A percentile compares a stretch with the other conserved stretches of the same genome.
Conservation (phyloP, 768 basidiomycete species). For the Kwoniella sp. region DNA sequence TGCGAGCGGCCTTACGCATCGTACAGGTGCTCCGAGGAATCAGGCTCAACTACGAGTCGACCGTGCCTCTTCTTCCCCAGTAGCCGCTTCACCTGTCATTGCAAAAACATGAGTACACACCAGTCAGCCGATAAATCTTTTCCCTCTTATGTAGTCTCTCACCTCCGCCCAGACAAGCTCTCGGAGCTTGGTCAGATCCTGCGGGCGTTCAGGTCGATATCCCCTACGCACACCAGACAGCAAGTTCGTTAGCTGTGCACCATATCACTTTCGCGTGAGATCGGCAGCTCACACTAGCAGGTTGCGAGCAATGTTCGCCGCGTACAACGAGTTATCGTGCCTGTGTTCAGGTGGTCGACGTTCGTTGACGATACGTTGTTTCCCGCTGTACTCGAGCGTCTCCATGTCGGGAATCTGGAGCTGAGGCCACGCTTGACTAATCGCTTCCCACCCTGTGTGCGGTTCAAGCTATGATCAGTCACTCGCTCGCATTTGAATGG, state of each 20-base stretch:
- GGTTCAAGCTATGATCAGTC: neutral
- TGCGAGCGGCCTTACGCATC: constrained; percentile 12
- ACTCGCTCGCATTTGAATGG: no score
- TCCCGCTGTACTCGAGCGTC: constrained; percentile 37
- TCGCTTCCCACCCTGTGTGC: constrained; percentile 54
- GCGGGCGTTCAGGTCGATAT: constrained; percentile 49
- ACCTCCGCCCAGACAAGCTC: constrained; percentile 56
- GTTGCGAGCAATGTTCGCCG: constrained; percentile 51
- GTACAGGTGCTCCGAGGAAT: constrained; percentile 28
- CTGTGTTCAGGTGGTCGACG: constrained; percentile 24
- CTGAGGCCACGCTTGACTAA: constrained; percentile 53
- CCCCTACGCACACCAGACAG: constrained; percentile 33
- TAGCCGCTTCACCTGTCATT: constrained; percentile 41
- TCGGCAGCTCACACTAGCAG: constrained; percentile 42
- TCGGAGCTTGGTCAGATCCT: constrained; percentile 50
- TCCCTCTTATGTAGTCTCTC: constrained; percentile 2
- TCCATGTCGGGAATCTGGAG: constrained; percentile 48
- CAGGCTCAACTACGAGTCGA: constrained; percentile 36
- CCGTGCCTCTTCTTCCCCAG: constrained; percentile 43
- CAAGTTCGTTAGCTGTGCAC: constrained; percentile 4
- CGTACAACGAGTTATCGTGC: constrained; percentile 51
- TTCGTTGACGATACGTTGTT: constrained; percentile 20
- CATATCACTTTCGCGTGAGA: neutral
- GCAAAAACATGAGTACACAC: neutral
- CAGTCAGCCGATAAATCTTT: neutral